These are phyloP conservation scores for Cyberlindnera misumaiensis DNA, from an alignment of 805 yeast species.

Conservation along the genomic window DNA sequence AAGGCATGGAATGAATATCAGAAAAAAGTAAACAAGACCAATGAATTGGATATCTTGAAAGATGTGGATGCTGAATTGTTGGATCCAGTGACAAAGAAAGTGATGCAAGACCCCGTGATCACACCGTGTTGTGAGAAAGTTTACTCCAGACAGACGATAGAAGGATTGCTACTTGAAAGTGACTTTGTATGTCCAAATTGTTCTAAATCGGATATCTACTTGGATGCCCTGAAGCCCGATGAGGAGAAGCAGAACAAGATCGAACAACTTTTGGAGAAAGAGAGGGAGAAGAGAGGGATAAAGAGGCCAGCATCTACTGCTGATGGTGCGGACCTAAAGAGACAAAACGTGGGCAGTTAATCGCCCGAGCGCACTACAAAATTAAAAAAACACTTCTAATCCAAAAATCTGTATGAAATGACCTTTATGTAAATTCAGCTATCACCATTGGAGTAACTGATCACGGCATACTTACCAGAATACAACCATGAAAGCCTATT, in stretches of 20 bases:
- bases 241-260: conserved; percentile 52
- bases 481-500: conserved; percentile 75
- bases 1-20: conserved; percentile 87
- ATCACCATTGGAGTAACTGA: conserved; percentile 46
- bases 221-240: conserved; percentile 66
- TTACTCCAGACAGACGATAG: conserved; percentile 57
- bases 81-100: conserved; percentile 63
- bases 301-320: conserved; percentile 13
- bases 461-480: conserved; percentile 92
- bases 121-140: conserved; percentile 73
- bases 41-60: conserved; percentile 21
- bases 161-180: conserved; percentile 60
- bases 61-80: conserved; percentile 49
- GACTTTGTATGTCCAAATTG: conserved; percentile 93
- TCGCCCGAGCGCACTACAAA: too few species aligned
- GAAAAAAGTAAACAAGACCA: conserved; percentile 37
- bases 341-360: conserved; percentile 8
- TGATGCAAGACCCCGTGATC: conserved; percentile 65
- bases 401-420: too few species aligned
- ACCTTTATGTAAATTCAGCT: conserved; percentile 3
- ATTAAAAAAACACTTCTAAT: too few species aligned
- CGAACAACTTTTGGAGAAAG: conserved; percentile 39
- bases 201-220: conserved; percentile 59
- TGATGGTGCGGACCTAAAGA: conserved; percentile 10
- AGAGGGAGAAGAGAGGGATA: conserved; percentile 26